Percentiles rank a stretch among this genome's conserved stretches.
phyloP scores from a whole-genome alignment of 805 yeast genomes.

The Saturnispora diversa region DNA sequence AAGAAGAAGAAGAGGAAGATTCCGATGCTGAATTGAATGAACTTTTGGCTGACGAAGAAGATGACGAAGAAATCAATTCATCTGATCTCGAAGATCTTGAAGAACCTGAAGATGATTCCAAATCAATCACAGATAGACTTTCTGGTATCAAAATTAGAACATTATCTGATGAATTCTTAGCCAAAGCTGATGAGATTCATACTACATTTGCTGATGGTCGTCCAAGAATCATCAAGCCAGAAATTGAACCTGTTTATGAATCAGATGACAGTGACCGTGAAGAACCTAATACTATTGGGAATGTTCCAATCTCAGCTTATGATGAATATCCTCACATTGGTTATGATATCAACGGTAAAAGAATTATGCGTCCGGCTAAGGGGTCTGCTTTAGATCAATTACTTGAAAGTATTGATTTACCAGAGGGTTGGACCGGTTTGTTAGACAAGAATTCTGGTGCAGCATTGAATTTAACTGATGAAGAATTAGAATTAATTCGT shows the following conservation, averaged over 20 bases:
- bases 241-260: conserved; percentile 90
- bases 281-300: conserved; percentile 78
- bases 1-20: conserved; percentile 33
- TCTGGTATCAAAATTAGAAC: conserved; percentile 48
- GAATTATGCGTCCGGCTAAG: conserved; percentile 98
- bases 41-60: conserved; percentile 40
- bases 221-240: conserved; percentile 73
- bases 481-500: conserved; percentile 81
- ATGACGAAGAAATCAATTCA: conserved; percentile 34
- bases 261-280: conserved; percentile 89
- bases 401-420: conserved; percentile 84
- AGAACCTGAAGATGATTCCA: conserved; percentile 28
- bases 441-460: conserved; percentile 84
- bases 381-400: conserved; percentile 90
- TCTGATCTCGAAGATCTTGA: conserved; percentile 46
- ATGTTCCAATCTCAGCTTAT: conserved; percentile 85
- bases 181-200: conserved; percentile 29
- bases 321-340: conserved; percentile 98
- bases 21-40: conserved; percentile 58
- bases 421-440: conserved; percentile 98
- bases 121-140: conserved; percentile 45
- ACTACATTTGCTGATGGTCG: conserved; percentile 70
- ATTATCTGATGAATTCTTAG: conserved; percentile 33
- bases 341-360: conserved; percentile 91
- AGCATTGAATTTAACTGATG: conserved; percentile 70